A percentile compares a stretch with the other conserved stretches of the same genome.
Evolutionary conservation across 2,329 filamentous ascomycete species (phyloP).

Genomic region (Alternaria ventricosa): DNA sequence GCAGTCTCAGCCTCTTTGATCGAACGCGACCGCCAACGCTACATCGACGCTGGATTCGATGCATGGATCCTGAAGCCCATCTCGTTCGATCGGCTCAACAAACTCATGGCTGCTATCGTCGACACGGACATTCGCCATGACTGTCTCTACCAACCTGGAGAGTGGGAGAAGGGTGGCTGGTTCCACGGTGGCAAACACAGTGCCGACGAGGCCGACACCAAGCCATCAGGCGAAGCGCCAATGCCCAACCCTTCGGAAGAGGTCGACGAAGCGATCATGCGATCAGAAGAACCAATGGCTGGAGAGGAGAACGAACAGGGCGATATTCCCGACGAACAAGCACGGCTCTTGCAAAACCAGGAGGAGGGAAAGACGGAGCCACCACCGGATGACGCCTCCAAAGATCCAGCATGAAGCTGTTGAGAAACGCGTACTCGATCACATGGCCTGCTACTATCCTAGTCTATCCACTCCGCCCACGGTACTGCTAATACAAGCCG

Average conservation of each 20-base stretch:
- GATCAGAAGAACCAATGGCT: slow-evolving; percentile 27
- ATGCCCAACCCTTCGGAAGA: slow-evolving; percentile 26
- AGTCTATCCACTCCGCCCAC: neutral
- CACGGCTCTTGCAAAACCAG: slow-evolving; percentile 22
- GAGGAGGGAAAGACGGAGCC: slow-evolving; percentile 14
- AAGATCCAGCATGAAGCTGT: slow-evolving; percentile 4
- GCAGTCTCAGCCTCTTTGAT: slow-evolving; percentile 84
- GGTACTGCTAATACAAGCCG: neutral
- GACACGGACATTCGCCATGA: slow-evolving; percentile 63
- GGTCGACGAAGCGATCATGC: slow-evolving; percentile 23
- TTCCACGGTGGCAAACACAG: slow-evolving; percentile 60
- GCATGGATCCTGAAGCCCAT: slow-evolving; percentile 92
- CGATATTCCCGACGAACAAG: slow-evolving; percentile 30
- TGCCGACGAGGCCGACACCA: slow-evolving; percentile 48
- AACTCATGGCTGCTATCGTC: slow-evolving; percentile 72
- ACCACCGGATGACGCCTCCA: neutral
- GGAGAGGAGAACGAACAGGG: slow-evolving; percentile 22
- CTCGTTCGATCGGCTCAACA: slow-evolving; percentile 75
- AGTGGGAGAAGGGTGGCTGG: slow-evolving; percentile 90
- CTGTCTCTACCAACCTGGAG: slow-evolving; percentile 72
- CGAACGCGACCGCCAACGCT: slow-evolving; percentile 71
- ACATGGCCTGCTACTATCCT: neutral
- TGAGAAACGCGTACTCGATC: neutral
- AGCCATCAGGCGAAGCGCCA: slow-evolving; percentile 33
- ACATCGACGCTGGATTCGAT: slow-evolving; percentile 81